Evolutionary conservation across 148 eudicot species (phyloP), one percentile per base, ranked within the genome.

Genomic region (Vaccinium darrowii): DNA sequence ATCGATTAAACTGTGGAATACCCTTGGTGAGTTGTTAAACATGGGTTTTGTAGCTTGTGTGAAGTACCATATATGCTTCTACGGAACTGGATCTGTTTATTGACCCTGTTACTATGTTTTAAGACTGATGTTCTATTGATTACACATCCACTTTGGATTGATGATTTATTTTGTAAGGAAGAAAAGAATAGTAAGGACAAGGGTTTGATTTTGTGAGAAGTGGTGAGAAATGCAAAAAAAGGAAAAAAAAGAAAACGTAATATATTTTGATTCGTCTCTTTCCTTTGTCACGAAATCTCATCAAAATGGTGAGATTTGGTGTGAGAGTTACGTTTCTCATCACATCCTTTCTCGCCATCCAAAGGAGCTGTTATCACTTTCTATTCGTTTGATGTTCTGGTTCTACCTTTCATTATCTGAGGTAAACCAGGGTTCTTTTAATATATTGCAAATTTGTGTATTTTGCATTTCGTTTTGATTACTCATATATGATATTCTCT

Each of bases 1-100:
- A 6, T 80, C 95, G 0, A 95, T 95, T 83, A 94, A 92, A 91
- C 98, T 95, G 9, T 95, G 98, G 98, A 95, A 95, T 88, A 95
- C 98, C 4, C 90, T 95, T 0, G 98, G 74, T 67, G 73, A 67
- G 73, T 25, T 11, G 10, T 7, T 62, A 62, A 36, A 36, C 39
- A 36, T 2, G 39, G 39, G 39, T 36, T 36, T 3, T 36, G 56
- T 53, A 53, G 56, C 56, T 9, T 53, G 14, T 53, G 56, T 53
- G 15, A 13, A 53, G 3, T 2, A 53, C 56, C 11, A 53, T 53
- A 53, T 9, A 43, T 43, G 47, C 47, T 43, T 43, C 47, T 43
- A 43, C 47, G 47, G 6, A 43, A 43, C 47, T 43, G 47, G 47
- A 43, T 43, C 47, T 43, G 47, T 43, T 43, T 43, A 43, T 43